phyloP scores from a whole-genome alignment of 2,329 filamentous ascomycete species.

The Diaporthe amygdali region DNA sequence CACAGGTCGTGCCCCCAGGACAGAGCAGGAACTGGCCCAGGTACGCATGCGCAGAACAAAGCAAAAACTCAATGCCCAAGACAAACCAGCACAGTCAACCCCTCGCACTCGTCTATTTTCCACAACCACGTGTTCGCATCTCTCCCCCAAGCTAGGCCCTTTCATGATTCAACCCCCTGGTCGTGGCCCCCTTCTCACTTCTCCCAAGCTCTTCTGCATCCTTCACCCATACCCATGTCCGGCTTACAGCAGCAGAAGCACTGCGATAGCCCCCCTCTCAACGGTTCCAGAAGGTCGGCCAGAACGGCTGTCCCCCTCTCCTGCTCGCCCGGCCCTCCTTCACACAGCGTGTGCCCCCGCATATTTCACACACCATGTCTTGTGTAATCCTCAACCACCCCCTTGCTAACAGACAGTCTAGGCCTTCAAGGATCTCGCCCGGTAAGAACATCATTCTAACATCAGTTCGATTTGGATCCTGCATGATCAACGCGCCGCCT shows the following conservation, averaged over 20 bases:
- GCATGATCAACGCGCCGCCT: neutral
- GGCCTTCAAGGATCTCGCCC: slow-evolving; percentile 38
- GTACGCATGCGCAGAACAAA: slow-evolving; percentile 3
- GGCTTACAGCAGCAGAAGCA: neutral
- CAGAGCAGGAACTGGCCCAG: slow-evolving; percentile 24
- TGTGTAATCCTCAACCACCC: neutral
- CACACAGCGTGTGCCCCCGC: neutral
- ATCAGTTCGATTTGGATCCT: slow-evolving; percentile 3
- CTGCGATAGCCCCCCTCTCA: neutral
- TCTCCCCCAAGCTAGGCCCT: neutral
- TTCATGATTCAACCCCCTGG: neutral
- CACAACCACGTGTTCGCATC: slow-evolving; percentile 3
- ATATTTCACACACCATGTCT: neutral
- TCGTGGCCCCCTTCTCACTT: neutral
- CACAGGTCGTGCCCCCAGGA: slow-evolving; percentile 3
- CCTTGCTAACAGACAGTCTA: slow-evolving; percentile 31
- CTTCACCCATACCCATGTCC: neutral
- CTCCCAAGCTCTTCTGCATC: neutral
- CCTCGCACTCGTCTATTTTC: neutral
- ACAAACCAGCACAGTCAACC: neutral
- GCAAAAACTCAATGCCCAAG: neutral
- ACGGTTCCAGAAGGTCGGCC: neutral
- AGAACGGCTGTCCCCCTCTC: neutral
- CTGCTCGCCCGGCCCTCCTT: neutral
- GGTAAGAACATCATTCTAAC: slow-evolving; percentile 29